Evolutionary conservation across 1,284 basidiomycete species (phyloP).

Genomic region (Neolentinus lepideus): DNA sequence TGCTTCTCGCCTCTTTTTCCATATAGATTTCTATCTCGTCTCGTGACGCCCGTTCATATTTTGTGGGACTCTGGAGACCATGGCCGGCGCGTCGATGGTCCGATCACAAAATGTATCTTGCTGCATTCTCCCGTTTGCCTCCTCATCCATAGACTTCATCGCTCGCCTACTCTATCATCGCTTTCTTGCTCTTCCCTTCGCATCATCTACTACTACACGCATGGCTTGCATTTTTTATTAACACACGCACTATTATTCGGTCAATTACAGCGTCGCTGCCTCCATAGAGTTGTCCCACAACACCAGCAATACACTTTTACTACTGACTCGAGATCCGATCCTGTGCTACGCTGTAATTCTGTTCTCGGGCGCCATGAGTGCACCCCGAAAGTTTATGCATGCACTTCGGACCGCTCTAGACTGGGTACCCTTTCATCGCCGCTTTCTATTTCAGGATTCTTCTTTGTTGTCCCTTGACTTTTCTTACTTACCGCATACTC

Average conservation of each 20-base stretch:
- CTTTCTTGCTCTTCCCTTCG: not conserved
- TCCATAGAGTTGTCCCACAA: not conserved
- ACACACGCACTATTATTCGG: not conserved
- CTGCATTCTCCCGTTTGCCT: not conserved
- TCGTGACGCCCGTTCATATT: not conserved
- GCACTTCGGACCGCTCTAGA: not conserved
- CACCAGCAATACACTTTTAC: not conserved
- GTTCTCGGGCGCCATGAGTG: not conserved
- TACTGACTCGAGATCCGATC: not conserved
- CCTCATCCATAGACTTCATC: not conserved
- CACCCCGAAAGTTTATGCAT: not conserved
- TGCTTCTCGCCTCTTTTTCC: not conserved
- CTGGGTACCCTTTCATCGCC: not conserved
- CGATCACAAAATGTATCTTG: not conserved
- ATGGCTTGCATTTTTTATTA: not conserved
- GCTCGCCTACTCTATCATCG: not conserved
- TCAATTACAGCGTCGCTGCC: not conserved
- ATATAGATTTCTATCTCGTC: not conserved
- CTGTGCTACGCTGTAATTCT: not conserved
- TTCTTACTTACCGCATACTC: not conserved
- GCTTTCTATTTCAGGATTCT: not conserved
- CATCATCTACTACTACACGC: not conserved
- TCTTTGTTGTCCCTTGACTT: not conserved
- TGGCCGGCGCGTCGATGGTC: not conserved
- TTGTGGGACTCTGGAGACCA: slow-evolving; percentile 1